Evolutionary conservation across 257 asterid genomes (phyloP).

Genomic region (Solanum neorickii): DNA sequence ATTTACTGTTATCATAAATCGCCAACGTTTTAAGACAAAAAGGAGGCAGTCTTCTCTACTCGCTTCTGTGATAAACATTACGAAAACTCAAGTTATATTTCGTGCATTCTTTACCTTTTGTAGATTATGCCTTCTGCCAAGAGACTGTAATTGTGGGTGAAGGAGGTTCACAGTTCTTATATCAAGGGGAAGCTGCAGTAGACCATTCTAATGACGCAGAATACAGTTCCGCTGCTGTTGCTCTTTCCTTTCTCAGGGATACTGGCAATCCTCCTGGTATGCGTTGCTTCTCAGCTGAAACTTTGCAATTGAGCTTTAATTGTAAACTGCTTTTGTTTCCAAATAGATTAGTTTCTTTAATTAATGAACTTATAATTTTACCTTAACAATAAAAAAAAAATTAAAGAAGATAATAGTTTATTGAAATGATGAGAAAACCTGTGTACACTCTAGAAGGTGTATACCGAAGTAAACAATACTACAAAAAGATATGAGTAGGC

Average conservation of each 20-base stretch:
- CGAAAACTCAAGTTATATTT: neutral
- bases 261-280: constrained; percentile 46
- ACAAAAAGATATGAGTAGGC: neutral
- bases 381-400: neutral
- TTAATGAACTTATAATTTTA: neutral
- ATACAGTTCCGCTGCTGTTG: constrained; percentile 27
- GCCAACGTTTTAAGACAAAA: neutral
- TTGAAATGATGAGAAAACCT: neutral
- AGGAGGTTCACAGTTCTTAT: constrained; percentile 34
- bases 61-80: neutral
- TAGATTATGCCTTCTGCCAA: constrained; percentile 50
- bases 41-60: neutral
- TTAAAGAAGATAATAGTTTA: neutral
- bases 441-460: neutral
- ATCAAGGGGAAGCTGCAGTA: constrained; percentile 17
- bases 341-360: neutral
- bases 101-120: constrained; percentile 1
- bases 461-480: neutral
- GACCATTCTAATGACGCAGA: neutral
- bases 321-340: neutral
- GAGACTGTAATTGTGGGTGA: constrained; percentile 67
- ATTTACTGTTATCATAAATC: neutral
- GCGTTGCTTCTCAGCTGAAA: neutral
- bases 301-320: neutral
- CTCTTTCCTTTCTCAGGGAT: constrained; percentile 54